Evolutionary conservation across 371 early-diverging fungal genomes (phyloP).

Genomic region (Catenaria anguillulae): DNA sequence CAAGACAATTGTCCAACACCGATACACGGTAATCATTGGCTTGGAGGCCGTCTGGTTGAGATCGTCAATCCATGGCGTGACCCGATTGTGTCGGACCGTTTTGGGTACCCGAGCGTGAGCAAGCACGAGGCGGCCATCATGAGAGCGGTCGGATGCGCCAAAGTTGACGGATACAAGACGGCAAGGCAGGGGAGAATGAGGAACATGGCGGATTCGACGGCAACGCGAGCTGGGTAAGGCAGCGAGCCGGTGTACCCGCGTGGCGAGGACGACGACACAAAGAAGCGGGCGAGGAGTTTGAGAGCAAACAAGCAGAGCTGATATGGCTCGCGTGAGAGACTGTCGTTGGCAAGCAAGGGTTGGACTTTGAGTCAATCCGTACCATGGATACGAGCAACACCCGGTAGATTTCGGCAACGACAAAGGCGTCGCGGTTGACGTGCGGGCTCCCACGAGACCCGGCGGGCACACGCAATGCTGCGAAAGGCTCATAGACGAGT

Average conservation of each 20-base stretch:
- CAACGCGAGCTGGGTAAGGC: conserved; percentile 8
- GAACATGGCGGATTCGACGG: conserved; percentile 13
- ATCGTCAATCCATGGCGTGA: conserved; percentile 4
- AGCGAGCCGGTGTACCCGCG: conserved; percentile 10
- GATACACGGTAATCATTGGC: conserved; percentile 47
- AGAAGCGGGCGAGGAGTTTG: conserved; percentile 18
- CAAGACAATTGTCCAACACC: conserved; percentile 58
- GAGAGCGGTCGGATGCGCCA: conserved; percentile 3
- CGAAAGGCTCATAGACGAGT: conserved; percentile 50
- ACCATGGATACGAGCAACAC: conserved; percentile 39
- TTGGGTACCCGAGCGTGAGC: conserved; percentile 7
- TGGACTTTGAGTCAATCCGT: conserved; percentile 10
- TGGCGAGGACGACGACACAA: conserved; percentile 12
- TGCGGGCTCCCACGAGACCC: too few relatives aligned
- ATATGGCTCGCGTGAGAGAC: conserved; percentile 9
- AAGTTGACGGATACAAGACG: neutral
- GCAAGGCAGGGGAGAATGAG: conserved; percentile 6
- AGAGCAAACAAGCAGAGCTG: conserved; percentile 11
- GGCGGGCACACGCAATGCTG: too few relatives aligned
- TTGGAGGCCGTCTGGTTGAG: conserved; percentile 13
- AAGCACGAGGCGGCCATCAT: conserved; percentile 8
- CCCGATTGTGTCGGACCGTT: conserved; percentile 11
- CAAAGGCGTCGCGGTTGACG: conserved; percentile 53
- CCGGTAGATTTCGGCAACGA: conserved; percentile 37
- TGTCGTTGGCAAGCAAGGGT: conserved; percentile 15